Evolutionary conservation across 164 flowering plant species (phyloP), one percentile per base, ranked within the genome.

Genomic region (Kingdonia uniflora): DNA sequence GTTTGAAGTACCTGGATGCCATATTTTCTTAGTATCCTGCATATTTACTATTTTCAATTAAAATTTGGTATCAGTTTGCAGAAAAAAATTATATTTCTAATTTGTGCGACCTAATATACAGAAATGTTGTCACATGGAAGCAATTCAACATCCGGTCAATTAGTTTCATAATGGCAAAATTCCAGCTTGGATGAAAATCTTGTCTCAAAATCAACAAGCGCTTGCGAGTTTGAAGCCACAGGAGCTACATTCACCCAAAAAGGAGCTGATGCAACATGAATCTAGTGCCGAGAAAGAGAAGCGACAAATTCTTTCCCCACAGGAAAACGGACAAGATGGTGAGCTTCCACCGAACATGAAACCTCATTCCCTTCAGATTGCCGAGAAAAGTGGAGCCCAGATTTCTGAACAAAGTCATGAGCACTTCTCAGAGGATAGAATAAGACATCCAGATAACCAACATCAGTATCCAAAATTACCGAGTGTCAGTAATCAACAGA

Each of bases 111-210:
- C 40, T 5, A 40, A 49, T 37, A 52, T 52, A 14, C 56, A 66
- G 80, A 68, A 58, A 64, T 39, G 41, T 43, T 83, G 55, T 60
- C 83, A 66, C 83, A 76, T 57, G 86, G 73, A 58, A 67, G 62
- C 69, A 73, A 65, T 57, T 66, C 74, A 14, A 56, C 73, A 33
- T 47, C 74, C 4, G 60, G 65, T 61, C 84, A 74, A 55, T 46
- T 71, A 58, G 59, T 67, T 57, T 62, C 68, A 20, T 76, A 76
- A 54, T 80, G 85, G 81, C 81, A 76, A 60, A 62, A 63, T 62
- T 69, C 81, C 12, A 64, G 52, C 45, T 77, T 70, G 44, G 77
- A 78, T 52, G 80, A 73, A 56, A 71, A 38, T 51, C 45, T 53
- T 29, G 51, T 20, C 11, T 57, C 80, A 74, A 26, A 59, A 46